Evolutionary conservation across 2,329 filamentous ascomycete genomes (phyloP), one percentile per base, ranked within the genome.

Genomic region (Stachybotrys echinatus): DNA sequence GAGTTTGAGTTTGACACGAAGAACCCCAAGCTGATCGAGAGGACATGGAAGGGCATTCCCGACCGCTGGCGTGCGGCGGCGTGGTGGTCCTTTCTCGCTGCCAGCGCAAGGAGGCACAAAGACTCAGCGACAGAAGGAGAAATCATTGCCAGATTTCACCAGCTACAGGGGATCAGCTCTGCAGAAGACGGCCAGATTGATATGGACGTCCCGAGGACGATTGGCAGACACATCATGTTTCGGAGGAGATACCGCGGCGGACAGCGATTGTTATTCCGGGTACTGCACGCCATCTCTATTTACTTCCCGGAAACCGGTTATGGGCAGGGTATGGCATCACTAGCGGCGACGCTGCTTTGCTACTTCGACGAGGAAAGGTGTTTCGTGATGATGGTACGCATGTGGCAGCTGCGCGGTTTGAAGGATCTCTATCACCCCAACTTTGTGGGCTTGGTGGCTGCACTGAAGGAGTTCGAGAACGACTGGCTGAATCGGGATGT

Each of bases 221-320:
- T 99, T 66, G 95, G 84, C 66, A 84, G 88, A 54, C 94, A 99
- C 70, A 92, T 99, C 67, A 96, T 99, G 92, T 99, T 99, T 65
- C 84, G 94, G 43, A 81, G 84, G 55, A 81, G 94, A 47, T 99
- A 99, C 70, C 83, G 90, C 21, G 94, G 94, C 52, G 94, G 92
- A 1, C 92, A 99, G 68, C 83, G 94, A 42, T 74, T 97, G 14
- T 75, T 99, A 3, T 99, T 99, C 69, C 84, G 94, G 47, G 91
- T 97, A 3, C 77, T 99, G 23, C 94, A 97, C 65, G 88, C 89
- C 42, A 82, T 97, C 64, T 92, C 91, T 18, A 79, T 99, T 12
- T 95, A 96, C 66, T 92, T 92, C 56, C 89, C 90, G 0, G 86
- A 88, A 21, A 94, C 89, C 6, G 94, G 94, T 23, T 99, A 99